These are phyloP conservation scores for Erigeron philadelphicus DNA, from an alignment of 140 eudicot species.

Conservation along the genomic window DNA sequence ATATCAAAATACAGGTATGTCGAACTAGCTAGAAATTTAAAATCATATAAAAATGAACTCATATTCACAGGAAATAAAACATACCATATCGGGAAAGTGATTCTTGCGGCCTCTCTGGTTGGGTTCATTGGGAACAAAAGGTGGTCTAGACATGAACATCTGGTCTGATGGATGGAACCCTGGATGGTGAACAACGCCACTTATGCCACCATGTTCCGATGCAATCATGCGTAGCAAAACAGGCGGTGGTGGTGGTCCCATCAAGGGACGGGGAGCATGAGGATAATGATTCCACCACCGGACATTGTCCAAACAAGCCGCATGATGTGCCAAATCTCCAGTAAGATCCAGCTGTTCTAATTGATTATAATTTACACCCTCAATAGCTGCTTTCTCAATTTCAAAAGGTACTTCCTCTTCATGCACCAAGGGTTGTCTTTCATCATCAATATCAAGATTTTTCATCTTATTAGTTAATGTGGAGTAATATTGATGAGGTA, in stretches of 20 bases:
- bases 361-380: neutral
- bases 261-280: constrained; percentile 25
- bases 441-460: constrained; percentile 13
- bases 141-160: constrained; percentile 33
- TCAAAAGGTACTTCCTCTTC: constrained; percentile 22
- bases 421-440: constrained; percentile 15
- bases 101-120: constrained; percentile 11
- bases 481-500: constrained; percentile 28
- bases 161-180: constrained; percentile 27
- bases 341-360: constrained; percentile 37
- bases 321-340: constrained; percentile 29
- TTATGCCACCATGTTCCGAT: constrained; percentile 30
- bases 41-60: neutral
- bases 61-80: neutral
- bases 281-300: constrained; percentile 24
- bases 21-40: neutral
- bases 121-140: constrained; percentile 24
- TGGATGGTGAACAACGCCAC: constrained; percentile 21
- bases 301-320: constrained; percentile 32
- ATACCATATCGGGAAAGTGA: constrained; percentile 24
- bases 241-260: constrained; percentile 35
- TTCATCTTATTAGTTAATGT: constrained; percentile 16
- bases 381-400: neutral
- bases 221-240: constrained; percentile 30
- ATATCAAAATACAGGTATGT: neutral